Percentiles rank a stretch among this genome's conserved stretches.
Evolutionary conservation across 2,329 filamentous ascomycete genomes (phyloP).

Genomic region (Colletotrichum lupini): DNA sequence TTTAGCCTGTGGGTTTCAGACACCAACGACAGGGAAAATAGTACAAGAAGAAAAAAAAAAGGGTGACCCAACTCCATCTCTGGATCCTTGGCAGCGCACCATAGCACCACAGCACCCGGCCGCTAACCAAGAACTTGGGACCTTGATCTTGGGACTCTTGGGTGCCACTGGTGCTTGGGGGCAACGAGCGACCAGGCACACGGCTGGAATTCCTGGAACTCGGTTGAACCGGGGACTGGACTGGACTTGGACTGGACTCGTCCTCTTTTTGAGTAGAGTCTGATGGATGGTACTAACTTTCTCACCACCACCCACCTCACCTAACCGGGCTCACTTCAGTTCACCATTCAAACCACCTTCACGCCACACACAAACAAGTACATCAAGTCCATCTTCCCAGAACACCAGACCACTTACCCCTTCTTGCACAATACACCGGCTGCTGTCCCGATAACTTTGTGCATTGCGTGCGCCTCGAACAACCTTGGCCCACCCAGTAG

Average conservation of each 20-base stretch:
- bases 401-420: background rate
- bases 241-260: conserved; percentile 10
- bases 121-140: conserved; percentile 29
- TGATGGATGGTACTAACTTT: conserved; percentile 24
- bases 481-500: background rate
- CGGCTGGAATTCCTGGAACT: conserved; percentile 13
- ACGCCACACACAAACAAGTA: background rate
- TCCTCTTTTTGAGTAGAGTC: conserved; percentile 28
- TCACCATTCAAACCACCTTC: background rate
- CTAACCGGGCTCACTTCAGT: background rate
- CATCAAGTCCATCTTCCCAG: background rate
- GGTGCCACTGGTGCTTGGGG: background rate
- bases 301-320: conserved; percentile 20
- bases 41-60: conserved; percentile 1
- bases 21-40: conserved; percentile 29
- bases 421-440: background rate
- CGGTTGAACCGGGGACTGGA: conserved; percentile 4
- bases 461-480: conserved; percentile 10
- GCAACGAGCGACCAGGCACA: background rate
- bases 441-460: background rate
- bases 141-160: background rate
- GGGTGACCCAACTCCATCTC: conserved; percentile 27
- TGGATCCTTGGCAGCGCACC: conserved; percentile 30
- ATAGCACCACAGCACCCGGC: conserved; percentile 8
- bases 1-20: conserved; percentile 31